phyloP scores from a whole-genome alignment of 306 rosid genomes.

The Dalbergia cultrata region DNA sequence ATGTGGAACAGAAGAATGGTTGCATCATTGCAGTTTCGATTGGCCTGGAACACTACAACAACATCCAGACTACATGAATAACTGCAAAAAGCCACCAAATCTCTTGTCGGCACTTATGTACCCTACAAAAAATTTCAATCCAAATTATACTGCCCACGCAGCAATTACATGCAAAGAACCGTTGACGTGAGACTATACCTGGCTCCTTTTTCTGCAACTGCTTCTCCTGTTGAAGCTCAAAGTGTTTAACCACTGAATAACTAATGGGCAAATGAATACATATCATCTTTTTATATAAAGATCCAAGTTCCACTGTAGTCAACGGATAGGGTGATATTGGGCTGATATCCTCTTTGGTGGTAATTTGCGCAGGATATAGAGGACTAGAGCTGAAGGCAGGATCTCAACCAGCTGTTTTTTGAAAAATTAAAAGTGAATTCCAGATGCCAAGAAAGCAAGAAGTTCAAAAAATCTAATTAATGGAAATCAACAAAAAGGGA shows the following conservation, averaged over 20 bases:
- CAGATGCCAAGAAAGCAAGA: slow-evolving; percentile 34
- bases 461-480: not conserved
- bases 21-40: slow-evolving; percentile 33
- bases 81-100: slow-evolving; percentile 36
- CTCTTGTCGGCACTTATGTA: slow-evolving; percentile 21
- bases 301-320: slow-evolving; percentile 44
- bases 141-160: slow-evolving; percentile 44
- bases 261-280: slow-evolving; percentile 43
- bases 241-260: slow-evolving; percentile 41
- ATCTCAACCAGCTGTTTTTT: slow-evolving; percentile 84
- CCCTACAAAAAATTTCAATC: slow-evolving; percentile 39
- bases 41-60: slow-evolving; percentile 31
- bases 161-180: slow-evolving; percentile 18
- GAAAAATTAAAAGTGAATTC: slow-evolving; percentile 35
- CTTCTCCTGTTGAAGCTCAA: slow-evolving; percentile 49
- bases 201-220: slow-evolving; percentile 30
- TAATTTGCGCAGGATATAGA: slow-evolving; percentile 87
- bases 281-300: too few species aligned
- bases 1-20: slow-evolving; percentile 17
- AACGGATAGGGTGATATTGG: slow-evolving; percentile 84
- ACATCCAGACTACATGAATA: slow-evolving; percentile 10
- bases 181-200: too few species aligned
- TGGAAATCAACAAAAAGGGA: not conserved
- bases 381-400: slow-evolving; percentile 93
- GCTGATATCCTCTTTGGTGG: slow-evolving; percentile 97